Conservation (phyloP, 371 early-diverging fungal species). For the Phascolomyces articulosus region DNA sequence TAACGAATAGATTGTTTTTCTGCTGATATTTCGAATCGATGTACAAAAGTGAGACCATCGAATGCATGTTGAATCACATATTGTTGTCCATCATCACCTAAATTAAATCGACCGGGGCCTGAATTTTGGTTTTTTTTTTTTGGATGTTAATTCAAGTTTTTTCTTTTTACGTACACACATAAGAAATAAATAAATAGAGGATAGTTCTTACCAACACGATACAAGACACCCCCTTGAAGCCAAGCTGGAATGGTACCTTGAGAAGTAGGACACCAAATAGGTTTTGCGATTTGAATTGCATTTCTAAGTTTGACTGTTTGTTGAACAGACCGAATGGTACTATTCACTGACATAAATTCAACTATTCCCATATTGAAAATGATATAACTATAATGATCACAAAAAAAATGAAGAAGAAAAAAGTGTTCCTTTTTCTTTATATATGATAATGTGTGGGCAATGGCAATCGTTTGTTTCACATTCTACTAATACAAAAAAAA, state of each 20-base stretch:
- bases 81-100: conserved; percentile 27
- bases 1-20: conserved; percentile 19
- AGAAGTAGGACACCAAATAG: conserved; percentile 34
- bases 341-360: too few species aligned
- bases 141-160: background rate
- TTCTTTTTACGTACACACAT: too few species aligned
- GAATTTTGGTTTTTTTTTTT: background rate
- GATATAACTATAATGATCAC: too few species aligned
- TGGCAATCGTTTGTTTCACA: too few species aligned
- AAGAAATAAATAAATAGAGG: too few species aligned
- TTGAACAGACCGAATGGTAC: too few species aligned
- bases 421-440: too few species aligned
- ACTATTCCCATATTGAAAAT: too few species aligned
- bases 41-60: conserved; percentile 44
- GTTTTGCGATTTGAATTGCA: conserved; percentile 43
- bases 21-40: conserved; percentile 35
- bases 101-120: conserved; percentile 42
- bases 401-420: too few species aligned
- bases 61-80: conserved; percentile 43
- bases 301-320: conserved; percentile 15
- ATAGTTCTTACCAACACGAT: conserved; percentile 36
- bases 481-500: too few species aligned
- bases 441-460: too few species aligned
- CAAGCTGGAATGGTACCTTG: conserved; percentile 43
- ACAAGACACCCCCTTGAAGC: conserved; percentile 49